Base-by-base conservation (phyloP, 257 asterid species). In the Solanum sparsipilum region DNA sequence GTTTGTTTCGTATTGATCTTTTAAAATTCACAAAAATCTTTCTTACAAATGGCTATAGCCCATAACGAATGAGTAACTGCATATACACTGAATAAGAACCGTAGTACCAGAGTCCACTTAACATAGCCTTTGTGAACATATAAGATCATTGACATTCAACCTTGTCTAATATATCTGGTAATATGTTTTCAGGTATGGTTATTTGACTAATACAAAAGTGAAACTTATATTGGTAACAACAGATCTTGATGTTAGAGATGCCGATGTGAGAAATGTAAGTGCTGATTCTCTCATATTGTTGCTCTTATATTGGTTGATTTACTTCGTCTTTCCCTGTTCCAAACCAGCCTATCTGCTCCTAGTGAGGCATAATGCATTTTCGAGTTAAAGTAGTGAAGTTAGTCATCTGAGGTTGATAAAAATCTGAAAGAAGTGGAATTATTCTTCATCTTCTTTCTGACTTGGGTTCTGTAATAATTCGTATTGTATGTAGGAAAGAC, bases 201-300 rank as follows among this genome's bases (percentile, higher is more conserved):
- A 96, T 90, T 89, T 97, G 93, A 97, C 99, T 25, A 96, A 97
- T 88, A 97, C 99, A 82, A 97, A 97, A 91, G 99, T 97, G 96
- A 97, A 97, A 93, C 96, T 97, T 89, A 94, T 97, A 87, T 85
- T 97, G 93, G 99, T 97, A 46, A 94, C 99, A 78, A 97, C 99
- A 4, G 99, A 97, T 90, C 98, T 97, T 89, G 98, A 96, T 88
- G 98, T 97, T 83, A 92, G 97, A 29, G 99, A 96, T 92, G 97
- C 95, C 29, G 99, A 97, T 91, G 98, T 95, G 89, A 93, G 98
- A 93, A 92, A 90, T 91, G 99, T 97, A 93, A 97, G 98, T 88
- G 68, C 58, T 41, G 44, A 46, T 90, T 18, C 52, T 60, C 18
- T 46, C 7, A 72, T 83, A 36, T 46, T 86, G 60, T 70, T 75